Conservation (phyloP, 345 rosid species). For the Aegle marmelos region DNA sequence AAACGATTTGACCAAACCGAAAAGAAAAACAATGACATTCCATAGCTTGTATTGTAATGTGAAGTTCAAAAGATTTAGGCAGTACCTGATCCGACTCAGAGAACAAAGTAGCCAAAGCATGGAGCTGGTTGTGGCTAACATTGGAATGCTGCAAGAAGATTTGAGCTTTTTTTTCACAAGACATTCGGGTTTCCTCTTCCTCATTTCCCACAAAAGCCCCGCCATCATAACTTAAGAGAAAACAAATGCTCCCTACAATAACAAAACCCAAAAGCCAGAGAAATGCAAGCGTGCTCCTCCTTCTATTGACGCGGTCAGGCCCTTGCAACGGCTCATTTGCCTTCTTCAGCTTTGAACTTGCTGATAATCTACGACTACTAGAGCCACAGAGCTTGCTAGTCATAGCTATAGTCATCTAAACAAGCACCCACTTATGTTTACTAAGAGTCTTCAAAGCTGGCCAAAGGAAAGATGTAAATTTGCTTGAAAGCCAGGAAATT, state of each 20-base stretch:
- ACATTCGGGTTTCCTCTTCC: constrained; percentile 13
- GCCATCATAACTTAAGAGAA: constrained; percentile 30
- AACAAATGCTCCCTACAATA: constrained; percentile 34
- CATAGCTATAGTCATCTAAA: constrained; percentile 52
- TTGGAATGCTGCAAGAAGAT: constrained; percentile 52
- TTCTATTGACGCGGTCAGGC: constrained; percentile 28
- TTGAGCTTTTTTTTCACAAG: constrained; percentile 44
- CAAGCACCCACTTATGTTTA: constrained; percentile 31
- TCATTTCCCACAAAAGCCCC: constrained; percentile 18
- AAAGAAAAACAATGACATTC: neutral
- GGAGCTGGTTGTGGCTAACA: constrained; percentile 62
- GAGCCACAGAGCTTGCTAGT: constrained; percentile 44
- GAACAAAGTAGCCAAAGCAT: constrained; percentile 56
- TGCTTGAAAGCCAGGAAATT: constrained; percentile 14
- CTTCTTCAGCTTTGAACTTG: constrained; percentile 41
- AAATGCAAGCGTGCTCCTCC: constrained; percentile 41
- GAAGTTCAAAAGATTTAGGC: constrained; percentile 15
- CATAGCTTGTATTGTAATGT: constrained; percentile 3
- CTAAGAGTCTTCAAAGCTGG: constrained; percentile 31
- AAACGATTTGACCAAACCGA: neutral
- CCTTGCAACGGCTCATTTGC: constrained; percentile 35
- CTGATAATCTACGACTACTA: constrained; percentile 36
- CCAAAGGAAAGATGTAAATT: constrained; percentile 13
- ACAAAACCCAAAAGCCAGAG: constrained; percentile 40
- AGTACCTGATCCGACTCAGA: constrained; percentile 66